These are phyloP conservation scores for Fusarium brachygibbosum DNA, from an alignment of 2,329 filamentous ascomycete genomes.

Conservation along the genomic window DNA sequence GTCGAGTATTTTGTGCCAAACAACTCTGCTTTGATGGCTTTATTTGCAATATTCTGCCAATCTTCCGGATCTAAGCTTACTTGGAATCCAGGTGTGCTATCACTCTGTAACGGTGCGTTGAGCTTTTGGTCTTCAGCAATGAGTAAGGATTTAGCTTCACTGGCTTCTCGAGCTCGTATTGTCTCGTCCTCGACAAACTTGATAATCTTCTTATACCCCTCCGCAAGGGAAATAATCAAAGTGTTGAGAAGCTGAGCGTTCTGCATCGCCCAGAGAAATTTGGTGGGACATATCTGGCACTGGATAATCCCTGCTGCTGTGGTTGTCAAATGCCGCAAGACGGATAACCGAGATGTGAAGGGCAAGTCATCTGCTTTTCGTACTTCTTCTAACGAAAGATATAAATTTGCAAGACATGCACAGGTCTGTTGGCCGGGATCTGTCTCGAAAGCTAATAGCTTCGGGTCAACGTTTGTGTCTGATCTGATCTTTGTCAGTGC, in stretches of 20 bases:
- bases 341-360: slow-evolving; percentile 36
- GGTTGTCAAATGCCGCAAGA: slow-evolving; percentile 35
- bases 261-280: slow-evolving; percentile 49
- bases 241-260: slow-evolving; percentile 47
- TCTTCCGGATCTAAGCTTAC: slow-evolving; percentile 37
- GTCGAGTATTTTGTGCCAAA: slow-evolving; percentile 22
- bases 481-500: slow-evolving; percentile 33
- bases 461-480: slow-evolving; percentile 38
- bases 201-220: slow-evolving; percentile 45
- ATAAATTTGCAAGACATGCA: slow-evolving; percentile 45
- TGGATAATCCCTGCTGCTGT: slow-evolving; percentile 37
- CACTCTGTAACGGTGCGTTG: background rate
- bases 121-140: slow-evolving; percentile 26
- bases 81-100: slow-evolving; percentile 6
- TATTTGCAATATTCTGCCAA: slow-evolving; percentile 42
- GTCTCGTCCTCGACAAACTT: slow-evolving; percentile 42
- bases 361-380: slow-evolving; percentile 37
- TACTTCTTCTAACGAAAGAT: slow-evolving; percentile 46
- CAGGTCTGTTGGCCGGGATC: slow-evolving; percentile 34
- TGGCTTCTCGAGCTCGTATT: slow-evolving; percentile 28
- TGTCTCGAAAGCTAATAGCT: slow-evolving; percentile 15
- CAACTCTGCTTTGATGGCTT: slow-evolving; percentile 39
- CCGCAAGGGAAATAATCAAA: slow-evolving; percentile 43
- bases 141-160: slow-evolving; percentile 34
- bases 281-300: slow-evolving; percentile 42